Conservation (phyloP, 768 basidiomycete species). For the Lentinula detonsa region DNA sequence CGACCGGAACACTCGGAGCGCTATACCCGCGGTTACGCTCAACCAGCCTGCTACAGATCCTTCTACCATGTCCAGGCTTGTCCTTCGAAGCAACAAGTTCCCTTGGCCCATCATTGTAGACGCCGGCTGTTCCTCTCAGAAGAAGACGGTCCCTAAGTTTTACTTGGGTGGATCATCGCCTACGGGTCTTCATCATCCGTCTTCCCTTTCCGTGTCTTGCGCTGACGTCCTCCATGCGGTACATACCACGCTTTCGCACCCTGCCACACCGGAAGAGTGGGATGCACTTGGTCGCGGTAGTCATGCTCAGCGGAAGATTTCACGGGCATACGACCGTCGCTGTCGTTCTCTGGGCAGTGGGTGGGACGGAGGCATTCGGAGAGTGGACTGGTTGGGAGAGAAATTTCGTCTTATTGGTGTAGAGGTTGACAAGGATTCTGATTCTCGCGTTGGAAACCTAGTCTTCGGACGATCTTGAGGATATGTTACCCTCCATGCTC, state of each 20-base stretch:
- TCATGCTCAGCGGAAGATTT: constrained; percentile 50
- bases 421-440: constrained; percentile 40
- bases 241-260: constrained; percentile 46
- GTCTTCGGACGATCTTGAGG: constrained; percentile 26
- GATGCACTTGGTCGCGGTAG: constrained; percentile 49
- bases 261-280: constrained; percentile 66
- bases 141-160: constrained; percentile 18
- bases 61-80: constrained; percentile 39
- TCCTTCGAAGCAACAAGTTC: constrained; percentile 50
- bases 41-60: constrained; percentile 63
- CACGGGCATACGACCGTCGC: constrained; percentile 56
- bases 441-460: constrained; percentile 38
- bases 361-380: constrained; percentile 63
- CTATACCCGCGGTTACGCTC: constrained; percentile 52
- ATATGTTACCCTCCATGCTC: not conserved
- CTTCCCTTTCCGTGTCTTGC: constrained; percentile 40
- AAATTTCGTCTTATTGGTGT: constrained; percentile 57
- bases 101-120: constrained; percentile 56
- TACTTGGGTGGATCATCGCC: constrained; percentile 16
- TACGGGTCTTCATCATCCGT: not conserved
- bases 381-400: constrained; percentile 60
- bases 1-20: constrained; percentile 44
- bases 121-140: constrained; percentile 10
- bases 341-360: constrained; percentile 57
- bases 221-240: constrained; percentile 58